A percentile compares a stretch with the other conserved stretches of the same genome.
phyloP scores from a whole-genome alignment of 2,329 filamentous ascomycete species.

The Onygenales sp. region DNA sequence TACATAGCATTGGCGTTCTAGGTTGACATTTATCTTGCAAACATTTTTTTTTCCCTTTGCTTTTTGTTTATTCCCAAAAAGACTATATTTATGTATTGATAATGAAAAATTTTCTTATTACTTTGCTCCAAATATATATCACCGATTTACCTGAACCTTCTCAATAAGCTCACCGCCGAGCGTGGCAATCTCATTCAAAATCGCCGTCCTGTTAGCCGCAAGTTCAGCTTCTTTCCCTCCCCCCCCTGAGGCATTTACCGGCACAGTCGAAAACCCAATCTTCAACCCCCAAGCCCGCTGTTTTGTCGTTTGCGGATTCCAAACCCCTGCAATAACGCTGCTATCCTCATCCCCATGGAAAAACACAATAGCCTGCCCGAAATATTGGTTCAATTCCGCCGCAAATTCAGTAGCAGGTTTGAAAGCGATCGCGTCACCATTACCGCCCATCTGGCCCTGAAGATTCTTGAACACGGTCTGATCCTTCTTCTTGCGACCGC shows the following conservation, averaged over 20 bases:
- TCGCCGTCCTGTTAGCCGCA: constrained; percentile 29
- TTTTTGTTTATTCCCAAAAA: not conserved
- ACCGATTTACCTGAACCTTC: constrained; percentile 47
- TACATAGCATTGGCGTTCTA: constrained; percentile 5
- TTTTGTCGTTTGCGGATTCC: constrained; percentile 45
- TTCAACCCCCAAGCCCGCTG: constrained; percentile 27
- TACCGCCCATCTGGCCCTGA: constrained; percentile 41
- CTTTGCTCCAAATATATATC: constrained; percentile 2
- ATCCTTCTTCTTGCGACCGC: constrained; percentile 27
- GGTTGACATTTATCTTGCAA: constrained; percentile 2
- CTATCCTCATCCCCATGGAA: constrained; percentile 59
- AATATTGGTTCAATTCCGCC: constrained; percentile 56
- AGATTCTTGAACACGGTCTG: constrained; percentile 64
- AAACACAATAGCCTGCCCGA: constrained; percentile 63
- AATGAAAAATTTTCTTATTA: not conserved
- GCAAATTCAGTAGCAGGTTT: constrained; percentile 57
- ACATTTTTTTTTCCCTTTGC: not conserved
- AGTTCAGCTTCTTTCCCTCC: constrained; percentile 15
- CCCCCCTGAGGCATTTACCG: constrained; percentile 8
- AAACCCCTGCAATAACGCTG: constrained; percentile 53
- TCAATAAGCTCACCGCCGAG: constrained; percentile 57
- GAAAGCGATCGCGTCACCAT: constrained; percentile 41
- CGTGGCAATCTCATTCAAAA: constrained; percentile 37
- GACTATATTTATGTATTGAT: not conserved
- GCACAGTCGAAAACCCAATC: constrained; percentile 26